phyloP scores from a whole-genome alignment of 306 rosid genomes.

The Lagenaria siceraria region DNA sequence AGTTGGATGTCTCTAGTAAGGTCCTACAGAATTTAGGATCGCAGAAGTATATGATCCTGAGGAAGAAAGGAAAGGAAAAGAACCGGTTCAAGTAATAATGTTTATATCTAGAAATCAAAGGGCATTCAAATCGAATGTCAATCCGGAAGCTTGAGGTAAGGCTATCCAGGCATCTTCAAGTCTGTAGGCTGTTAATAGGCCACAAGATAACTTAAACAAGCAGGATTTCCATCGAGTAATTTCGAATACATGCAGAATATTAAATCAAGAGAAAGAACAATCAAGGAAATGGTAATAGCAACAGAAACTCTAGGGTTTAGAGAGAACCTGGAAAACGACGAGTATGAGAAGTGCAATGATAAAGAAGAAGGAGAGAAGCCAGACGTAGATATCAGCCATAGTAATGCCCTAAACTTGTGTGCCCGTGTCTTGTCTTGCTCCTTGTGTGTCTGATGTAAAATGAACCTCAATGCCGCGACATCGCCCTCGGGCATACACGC shows the following conservation, averaged over 20 bases:
- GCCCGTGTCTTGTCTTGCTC: neutral
- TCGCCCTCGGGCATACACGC: neutral
- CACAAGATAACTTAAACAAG: no score
- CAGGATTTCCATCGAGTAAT: neutral
- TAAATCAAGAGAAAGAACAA: neutral
- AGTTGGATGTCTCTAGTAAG: no score
- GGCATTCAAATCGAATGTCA: neutral
- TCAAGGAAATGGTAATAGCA: neutral
- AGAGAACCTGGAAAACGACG: conserved; percentile 72
- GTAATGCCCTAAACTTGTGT: conserved; percentile 3
- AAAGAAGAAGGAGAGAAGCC: conserved; percentile 88
- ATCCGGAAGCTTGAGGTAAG: neutral
- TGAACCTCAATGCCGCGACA: neutral
- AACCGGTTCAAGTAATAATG: neutral
- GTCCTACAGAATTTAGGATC: no score
- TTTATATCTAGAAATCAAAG: neutral
- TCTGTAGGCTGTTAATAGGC: no score
- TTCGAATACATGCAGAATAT: neutral
- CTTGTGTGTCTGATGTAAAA: neutral
- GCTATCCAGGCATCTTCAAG: neutral
- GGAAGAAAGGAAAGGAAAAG: no score
- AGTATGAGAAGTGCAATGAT: conserved; percentile 59
- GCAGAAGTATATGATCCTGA: no score
- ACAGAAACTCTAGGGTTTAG: neutral
- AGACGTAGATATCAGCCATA: conserved; percentile 64